Base-by-base conservation (phyloP, 148 eudicot genomes). In the Spergularia bocconei region DNA sequence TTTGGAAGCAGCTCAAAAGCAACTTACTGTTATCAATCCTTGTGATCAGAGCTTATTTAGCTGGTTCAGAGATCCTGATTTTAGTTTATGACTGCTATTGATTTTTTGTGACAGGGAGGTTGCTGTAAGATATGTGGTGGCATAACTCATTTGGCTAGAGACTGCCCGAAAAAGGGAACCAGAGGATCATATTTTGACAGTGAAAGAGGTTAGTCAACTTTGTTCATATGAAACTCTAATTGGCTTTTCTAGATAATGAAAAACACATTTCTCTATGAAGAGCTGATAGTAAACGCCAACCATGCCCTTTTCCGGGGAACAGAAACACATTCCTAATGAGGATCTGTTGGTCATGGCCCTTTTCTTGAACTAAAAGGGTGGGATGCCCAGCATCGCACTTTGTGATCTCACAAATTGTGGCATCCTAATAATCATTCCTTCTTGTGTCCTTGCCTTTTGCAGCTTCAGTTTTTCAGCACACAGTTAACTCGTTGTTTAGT, bases 81-180 rank as follows among this genome's bases (percentile, higher is more conserved):
- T 55, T 29, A n/a, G 23, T 48, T 70, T 36, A 20, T n/a, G 20
- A 8, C 41, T 14, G 36, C 8, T 51, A 13, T 67, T 47, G 9
- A 70, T 38, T 58, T 60, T 29, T 48, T 52, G 63, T 69, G 63
- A 17, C 75, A 94, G 98, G 98, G 98, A 51, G 98, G 97, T 33
- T 83, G 89, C 74, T 95, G 98, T 83, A 90, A 95, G 83, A 79
- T 92, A 80, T 95, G 98, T 82, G 83, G 90, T 56, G 97, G 90
- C 11, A 77, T 92, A 29, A 90, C 90, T 65, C 98, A 92, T 89
- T 84, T 95, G 83, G 97, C 96, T 51, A 85, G 78, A 83, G 97
- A 95, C 76, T 95, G 98, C 83, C 98, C 97, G 16, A 72, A 83
- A 63, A 89, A 90, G 81, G 84, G 80, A 44, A 63, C n/a, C 70